Evolutionary conservation across 768 basidiomycete genomes (phyloP), one percentile per base, ranked within the genome.

Genomic region (Tylopilus plumbeoviolaceoides): DNA sequence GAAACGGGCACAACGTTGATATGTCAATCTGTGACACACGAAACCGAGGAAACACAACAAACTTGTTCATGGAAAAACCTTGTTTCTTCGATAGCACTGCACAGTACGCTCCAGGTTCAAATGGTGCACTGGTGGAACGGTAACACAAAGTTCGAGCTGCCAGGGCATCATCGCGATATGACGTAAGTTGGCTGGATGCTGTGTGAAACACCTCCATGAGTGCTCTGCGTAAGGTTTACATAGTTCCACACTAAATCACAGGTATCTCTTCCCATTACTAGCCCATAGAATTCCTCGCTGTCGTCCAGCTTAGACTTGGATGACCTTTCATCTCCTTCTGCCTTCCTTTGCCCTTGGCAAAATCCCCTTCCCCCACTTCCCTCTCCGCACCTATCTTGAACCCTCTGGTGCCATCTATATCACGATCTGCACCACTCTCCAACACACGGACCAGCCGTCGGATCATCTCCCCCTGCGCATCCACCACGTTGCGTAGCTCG

Each of bases 401-500:
- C 2, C n/a, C 10, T 9, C 7, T 27, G 5, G 30, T 10, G 4
- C 23, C 54, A 18, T 47, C 50, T 7, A 11, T 14, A 25, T 12
- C 44, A 35, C 12, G 51, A 36, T 21, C 38, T 5, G 38, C n/a
- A 30, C 44, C 41, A 3, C 41, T 43, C 14, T 59, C 65, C 8
- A 69, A 56, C 17, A 53, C 28, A 50, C 51, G 47, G 5, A 69
- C 50, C 31, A 69, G 44, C 12, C 57, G 59, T 42, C 40, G 56
- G 21, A 89, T 68, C 65, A 87, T 61, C 60, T 71, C 71, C 4
- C 80, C 80, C 58, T 89, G 87, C 50, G 63, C 64, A 63, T 86
- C 83, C n/a, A 88, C 75, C 7, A 76, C 72, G 6, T 58, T 65
- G 11, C 76, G 72, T 39, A 89, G 70, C 51, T 84, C 82, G 9